Conservation (phyloP, 495 filamentous ascomycete genomes). For the Penicillium diatomitis region DNA sequence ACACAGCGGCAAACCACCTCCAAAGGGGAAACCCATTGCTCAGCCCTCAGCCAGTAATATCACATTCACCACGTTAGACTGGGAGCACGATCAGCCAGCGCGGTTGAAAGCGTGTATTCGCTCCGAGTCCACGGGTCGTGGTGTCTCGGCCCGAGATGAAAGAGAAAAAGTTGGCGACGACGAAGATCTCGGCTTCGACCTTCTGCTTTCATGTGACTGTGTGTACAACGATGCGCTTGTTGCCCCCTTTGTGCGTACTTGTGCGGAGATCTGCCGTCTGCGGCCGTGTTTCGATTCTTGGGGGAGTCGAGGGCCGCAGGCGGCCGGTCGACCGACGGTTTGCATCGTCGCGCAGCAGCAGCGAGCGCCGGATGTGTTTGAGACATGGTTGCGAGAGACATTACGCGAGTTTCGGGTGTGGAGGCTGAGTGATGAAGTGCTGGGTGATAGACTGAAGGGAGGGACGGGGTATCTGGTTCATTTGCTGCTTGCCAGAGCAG, state of each 20-base stretch:
- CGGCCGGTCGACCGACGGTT: constrained; percentile 38
- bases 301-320: constrained; percentile 2
- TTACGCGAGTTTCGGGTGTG: constrained; percentile 58
- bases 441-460: constrained; percentile 46
- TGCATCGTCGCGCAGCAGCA: constrained; percentile 82
- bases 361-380: constrained; percentile 73
- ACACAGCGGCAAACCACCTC: constrained; percentile 13
- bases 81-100: constrained; percentile 32
- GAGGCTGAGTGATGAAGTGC: constrained; percentile 57
- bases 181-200: constrained; percentile 36
- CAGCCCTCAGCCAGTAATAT: constrained; percentile 19
- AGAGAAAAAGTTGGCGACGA: constrained; percentile 1
- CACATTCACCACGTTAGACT: constrained; percentile 36
- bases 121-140: not conserved
- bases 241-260: constrained; percentile 72
- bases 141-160: not conserved
- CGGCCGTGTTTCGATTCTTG: constrained; percentile 20
- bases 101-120: constrained; percentile 23
- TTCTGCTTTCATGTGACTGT: constrained; percentile 75
- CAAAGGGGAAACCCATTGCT: constrained; percentile 10
- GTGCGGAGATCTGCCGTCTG: constrained; percentile 64
- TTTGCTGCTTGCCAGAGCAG: constrained; percentile 24
- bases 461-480: constrained; percentile 41
- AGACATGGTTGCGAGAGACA: constrained; percentile 67
- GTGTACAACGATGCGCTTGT: constrained; percentile 85